Base-by-base conservation (phyloP, 768 basidiomycete species). In the Trametes cubensis region DNA sequence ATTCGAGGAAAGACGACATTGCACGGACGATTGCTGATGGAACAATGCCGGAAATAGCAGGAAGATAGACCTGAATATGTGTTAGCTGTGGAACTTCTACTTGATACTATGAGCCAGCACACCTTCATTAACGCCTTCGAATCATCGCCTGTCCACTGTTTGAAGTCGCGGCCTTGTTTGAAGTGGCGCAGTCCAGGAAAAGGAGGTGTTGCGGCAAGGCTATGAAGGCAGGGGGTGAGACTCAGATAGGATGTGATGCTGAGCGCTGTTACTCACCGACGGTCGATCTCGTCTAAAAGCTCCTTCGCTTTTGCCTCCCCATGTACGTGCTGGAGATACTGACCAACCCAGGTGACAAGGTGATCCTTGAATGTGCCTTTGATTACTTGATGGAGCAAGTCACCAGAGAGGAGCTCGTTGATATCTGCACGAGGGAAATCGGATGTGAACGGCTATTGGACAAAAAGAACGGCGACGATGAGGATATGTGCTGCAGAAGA, bases 331-430 rank as follows among this genome's bases (percentile, higher is more conserved):
- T 34, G 40, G 26, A 81, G 55, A 55, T 65, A 67, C 13, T 65
- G 57, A 18, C 44, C 55, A 6, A 66, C 63, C 69, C 67, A 70
- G 1, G 26, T 47, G 17, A 68, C 66, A 4, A 70, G 52, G 47
- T 70, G 69, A 44, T 70, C 69, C 55, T 70, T 70, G 61, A 66
- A 69, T 0, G 58, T 56, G 4, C 68, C 68, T 26, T 69, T 69
- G 59, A 69, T 69, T 2, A 69, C 4, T 42, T 70, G 69, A 39
- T 70, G 65, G 5, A 70, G 54, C 4, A 70, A 52, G 40, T 70
- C 65, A 5, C 40, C 34, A 3, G 69, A 20, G 5, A 70, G 34
- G 3, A 70, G 56, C 47, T 68, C 58, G 28, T 68, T 42, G 34
- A 70, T 70, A 41, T 70, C 65, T 2, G 69, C 44, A n/a, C 44